Evolutionary conservation across 2,329 filamentous ascomycete species (phyloP).

Genomic region (Cryphonectria nitschkei): DNA sequence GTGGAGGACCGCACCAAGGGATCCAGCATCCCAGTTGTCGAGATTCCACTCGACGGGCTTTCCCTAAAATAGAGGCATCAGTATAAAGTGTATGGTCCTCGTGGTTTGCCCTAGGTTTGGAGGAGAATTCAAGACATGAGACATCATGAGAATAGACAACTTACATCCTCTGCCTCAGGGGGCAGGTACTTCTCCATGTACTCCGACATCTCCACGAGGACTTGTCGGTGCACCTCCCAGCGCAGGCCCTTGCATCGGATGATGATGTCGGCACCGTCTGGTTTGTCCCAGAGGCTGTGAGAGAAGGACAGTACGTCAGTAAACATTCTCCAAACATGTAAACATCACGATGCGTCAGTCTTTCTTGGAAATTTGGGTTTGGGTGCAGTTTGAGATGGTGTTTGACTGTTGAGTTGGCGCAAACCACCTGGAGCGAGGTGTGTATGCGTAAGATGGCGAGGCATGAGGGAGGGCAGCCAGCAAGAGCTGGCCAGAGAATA

Average conservation of each 20-base stretch:
- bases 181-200: conserved; percentile 25
- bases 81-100: neutral
- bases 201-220: conserved; percentile 23
- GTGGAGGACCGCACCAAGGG: conserved; percentile 32
- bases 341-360: neutral
- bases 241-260: conserved; percentile 6
- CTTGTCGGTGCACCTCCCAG: conserved; percentile 25
- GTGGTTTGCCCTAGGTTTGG: neutral
- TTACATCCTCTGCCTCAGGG: conserved; percentile 17
- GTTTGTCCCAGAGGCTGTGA: conserved; percentile 15
- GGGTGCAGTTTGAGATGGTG: neutral
- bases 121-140: no score
- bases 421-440: neutral
- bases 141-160: neutral
- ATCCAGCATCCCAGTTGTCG: conserved; percentile 27
- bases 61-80: conserved; percentile 14
- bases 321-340: neutral
- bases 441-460: neutral
- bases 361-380: neutral
- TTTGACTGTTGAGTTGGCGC: neutral
- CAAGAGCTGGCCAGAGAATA: neutral
- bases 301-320: neutral
- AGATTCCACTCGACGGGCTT: conserved; percentile 19
- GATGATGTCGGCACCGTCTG: conserved; percentile 12
- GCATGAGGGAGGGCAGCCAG: neutral